Evolutionary conservation across 2,329 filamentous ascomycete genomes (phyloP).

Genomic region (Rhinocladiella similis): DNA sequence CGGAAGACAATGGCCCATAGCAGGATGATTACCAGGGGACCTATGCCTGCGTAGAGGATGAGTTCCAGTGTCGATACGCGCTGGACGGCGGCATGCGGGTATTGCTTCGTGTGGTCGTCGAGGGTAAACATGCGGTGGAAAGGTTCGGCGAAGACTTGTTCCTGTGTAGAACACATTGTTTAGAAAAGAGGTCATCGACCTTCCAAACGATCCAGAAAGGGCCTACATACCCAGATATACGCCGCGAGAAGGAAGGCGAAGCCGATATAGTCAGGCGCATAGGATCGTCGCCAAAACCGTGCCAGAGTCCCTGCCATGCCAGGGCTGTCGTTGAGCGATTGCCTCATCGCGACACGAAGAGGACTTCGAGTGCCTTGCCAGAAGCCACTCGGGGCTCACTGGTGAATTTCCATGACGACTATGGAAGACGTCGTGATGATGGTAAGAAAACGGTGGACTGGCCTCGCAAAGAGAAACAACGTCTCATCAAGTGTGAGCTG

Average conservation of each 20-base stretch:
- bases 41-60: constrained; percentile 72
- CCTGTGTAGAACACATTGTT: constrained; percentile 50
- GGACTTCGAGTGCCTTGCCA: not conserved
- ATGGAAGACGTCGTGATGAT: not conserved
- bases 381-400: too few relatives aligned
- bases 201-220: not conserved
- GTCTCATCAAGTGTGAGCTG: too few relatives aligned
- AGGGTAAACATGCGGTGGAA: constrained; percentile 95
- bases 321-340: constrained; percentile 6
- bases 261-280: constrained; percentile 85
- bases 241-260: constrained; percentile 67
- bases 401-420: too few relatives aligned
- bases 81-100: constrained; percentile 80
- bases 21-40: constrained; percentile 69
- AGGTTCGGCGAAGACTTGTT: constrained; percentile 71
- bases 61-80: constrained; percentile 73
- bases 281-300: constrained; percentile 66
- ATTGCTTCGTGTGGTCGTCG: constrained; percentile 80
- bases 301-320: constrained; percentile 50
- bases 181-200: not conserved
- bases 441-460: not conserved
- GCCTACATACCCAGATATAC: constrained; percentile 51
- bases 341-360: constrained; percentile 2
- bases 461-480: not conserved
- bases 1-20: constrained; percentile 63